These are phyloP conservation scores for Metschnikowia chrysomelidarum DNA, from an alignment of 805 yeast genomes.

Conservation along the genomic window DNA sequence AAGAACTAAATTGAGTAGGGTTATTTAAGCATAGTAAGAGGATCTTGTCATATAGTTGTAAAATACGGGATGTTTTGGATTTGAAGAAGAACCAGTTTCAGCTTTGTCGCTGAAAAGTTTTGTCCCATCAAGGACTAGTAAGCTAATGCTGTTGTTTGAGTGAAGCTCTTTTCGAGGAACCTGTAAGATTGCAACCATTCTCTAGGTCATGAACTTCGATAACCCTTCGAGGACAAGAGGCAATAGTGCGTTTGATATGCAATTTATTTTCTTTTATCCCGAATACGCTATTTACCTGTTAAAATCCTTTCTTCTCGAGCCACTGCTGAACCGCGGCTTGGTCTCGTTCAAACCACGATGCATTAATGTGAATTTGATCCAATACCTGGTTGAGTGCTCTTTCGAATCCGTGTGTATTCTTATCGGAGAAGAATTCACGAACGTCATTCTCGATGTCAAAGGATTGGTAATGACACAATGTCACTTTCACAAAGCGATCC, in stretches of 20 bases:
- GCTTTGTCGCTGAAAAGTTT: no score
- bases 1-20: slow-evolving; percentile 15
- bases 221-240: no score
- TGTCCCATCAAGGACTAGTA: no score
- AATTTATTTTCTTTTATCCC: no score
- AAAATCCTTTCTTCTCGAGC: slow-evolving; percentile 27
- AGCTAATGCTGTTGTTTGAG: no score
- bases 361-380: slow-evolving; percentile 51
- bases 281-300: no score
- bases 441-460: slow-evolving; percentile 27
- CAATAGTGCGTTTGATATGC: no score
- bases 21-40: not conserved
- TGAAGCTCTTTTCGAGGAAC: no score
- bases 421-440: slow-evolving; percentile 41
- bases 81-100: no score
- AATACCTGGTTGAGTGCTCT: slow-evolving; percentile 51
- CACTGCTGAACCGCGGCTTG: slow-evolving; percentile 40
- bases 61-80: no score
- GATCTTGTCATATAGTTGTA: not conserved
- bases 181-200: no score
- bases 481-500: slow-evolving; percentile 44
- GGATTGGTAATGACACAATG: slow-evolving; percentile 34
- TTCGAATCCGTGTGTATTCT: slow-evolving; percentile 55
- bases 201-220: no score
- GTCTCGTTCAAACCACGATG: slow-evolving; percentile 52